Conservation (phyloP, 495 filamentous ascomycete genomes). For the Paragyromitra xinjiangensis region DNA sequence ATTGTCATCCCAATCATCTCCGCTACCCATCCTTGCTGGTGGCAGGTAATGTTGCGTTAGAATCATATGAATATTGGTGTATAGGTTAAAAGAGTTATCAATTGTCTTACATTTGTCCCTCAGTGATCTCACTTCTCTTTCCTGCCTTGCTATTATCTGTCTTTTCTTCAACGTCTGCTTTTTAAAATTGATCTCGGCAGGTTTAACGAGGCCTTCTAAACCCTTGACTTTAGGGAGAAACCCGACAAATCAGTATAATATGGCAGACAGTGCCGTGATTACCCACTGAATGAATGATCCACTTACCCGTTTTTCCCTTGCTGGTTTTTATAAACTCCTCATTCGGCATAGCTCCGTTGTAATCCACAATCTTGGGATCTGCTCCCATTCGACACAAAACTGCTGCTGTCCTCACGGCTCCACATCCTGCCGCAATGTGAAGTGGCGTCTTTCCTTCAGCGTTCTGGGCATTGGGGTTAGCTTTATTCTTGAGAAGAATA, state of each 20-base stretch:
- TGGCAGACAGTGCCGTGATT: neutral
- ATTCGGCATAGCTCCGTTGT: constrained; percentile 4
- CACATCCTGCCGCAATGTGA: constrained; percentile 7
- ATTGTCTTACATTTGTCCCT: neutral
- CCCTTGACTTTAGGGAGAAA: neutral
- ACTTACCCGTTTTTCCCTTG: constrained; percentile 11
- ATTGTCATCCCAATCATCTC: neutral
- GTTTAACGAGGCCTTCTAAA: constrained; percentile 1
- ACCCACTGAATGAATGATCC: neutral
- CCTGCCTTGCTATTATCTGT: neutral
- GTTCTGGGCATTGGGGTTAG: constrained; percentile 6
- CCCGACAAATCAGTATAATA: neutral
- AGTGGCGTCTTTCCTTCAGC: constrained; percentile 28
- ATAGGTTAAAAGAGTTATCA: neutral
- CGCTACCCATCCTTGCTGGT: neutral
- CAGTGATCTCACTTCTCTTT: neutral
- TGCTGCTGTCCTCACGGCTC: neutral
- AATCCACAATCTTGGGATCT: neutral
- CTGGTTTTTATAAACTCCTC: neutral
- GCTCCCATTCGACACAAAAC: constrained; percentile 37
- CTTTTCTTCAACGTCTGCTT: neutral
- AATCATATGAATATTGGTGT: neutral
- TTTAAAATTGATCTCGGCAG: neutral
- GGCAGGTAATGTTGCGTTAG: neutral
- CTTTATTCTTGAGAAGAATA: constrained; percentile 17